Percentiles rank a stretch among this genome's conserved stretches.
phyloP scores from a whole-genome alignment of 148 eudicot species.

The Camellia lanceoleosa region DNA sequence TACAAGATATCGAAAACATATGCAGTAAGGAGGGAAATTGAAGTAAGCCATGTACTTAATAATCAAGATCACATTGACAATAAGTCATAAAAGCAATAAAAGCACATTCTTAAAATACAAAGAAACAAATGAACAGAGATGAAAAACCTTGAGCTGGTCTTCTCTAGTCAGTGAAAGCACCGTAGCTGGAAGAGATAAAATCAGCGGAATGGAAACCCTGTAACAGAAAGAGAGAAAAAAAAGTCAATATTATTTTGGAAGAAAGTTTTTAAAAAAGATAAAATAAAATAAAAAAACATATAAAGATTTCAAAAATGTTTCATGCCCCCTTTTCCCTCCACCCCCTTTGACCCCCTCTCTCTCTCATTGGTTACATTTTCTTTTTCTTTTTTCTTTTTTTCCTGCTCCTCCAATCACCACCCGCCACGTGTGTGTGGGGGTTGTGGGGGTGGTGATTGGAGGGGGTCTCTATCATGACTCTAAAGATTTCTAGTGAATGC shows the following conservation, averaged over 20 bases:
- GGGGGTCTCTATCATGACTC: too few relatives aligned
- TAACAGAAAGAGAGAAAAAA: constrained; percentile 15
- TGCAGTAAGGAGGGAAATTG: background rate
- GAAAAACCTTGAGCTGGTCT: constrained; percentile 77
- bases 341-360: too few relatives aligned
- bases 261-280: background rate
- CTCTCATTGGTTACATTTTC: too few relatives aligned
- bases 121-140: background rate
- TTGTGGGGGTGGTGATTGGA: too few relatives aligned
- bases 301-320: too few relatives aligned
- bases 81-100: background rate
- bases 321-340: too few relatives aligned
- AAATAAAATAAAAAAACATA: background rate
- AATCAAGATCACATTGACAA: too few relatives aligned
- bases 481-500: background rate
- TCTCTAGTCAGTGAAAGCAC: constrained; percentile 70
- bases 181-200: constrained; percentile 70
- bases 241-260: background rate
- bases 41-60: background rate
- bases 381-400: too few relatives aligned
- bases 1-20: background rate
- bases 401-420: too few relatives aligned
- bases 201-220: constrained; percentile 81
- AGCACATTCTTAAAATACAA: background rate
- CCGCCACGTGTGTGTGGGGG: too few relatives aligned